A percentile compares a stretch with the other conserved stretches of the same genome.
phyloP scores from a whole-genome alignment of 495 filamentous ascomycete genomes.

The Penicillium alfredii region DNA sequence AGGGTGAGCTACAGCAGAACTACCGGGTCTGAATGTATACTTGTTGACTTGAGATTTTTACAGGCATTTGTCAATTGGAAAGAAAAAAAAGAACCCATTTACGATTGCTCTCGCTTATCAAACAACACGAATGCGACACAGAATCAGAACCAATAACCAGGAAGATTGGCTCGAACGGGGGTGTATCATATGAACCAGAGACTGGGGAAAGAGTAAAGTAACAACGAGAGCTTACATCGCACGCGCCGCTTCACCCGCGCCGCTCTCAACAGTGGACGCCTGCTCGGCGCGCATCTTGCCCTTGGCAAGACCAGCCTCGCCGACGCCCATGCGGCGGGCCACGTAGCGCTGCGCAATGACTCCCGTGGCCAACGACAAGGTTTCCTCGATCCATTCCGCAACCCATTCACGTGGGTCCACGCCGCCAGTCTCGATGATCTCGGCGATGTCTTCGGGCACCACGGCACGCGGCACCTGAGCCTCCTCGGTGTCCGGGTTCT shows the following conservation, averaged over 20 bases:
- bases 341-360: conserved; percentile 95
- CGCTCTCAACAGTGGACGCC: conserved; percentile 61
- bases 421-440: conserved; percentile 82
- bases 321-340: conserved; percentile 90
- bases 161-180: conserved; percentile 4
- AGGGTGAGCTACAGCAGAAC: too few species aligned
- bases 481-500: conserved; percentile 30
- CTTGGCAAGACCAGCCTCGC: conserved; percentile 63
- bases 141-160: too few species aligned
- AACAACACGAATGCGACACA: neutral
- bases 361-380: conserved; percentile 71
- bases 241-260: conserved; percentile 77
- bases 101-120: neutral
- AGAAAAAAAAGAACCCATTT: conserved; percentile 8
- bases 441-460: conserved; percentile 76
- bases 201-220: conserved; percentile 5
- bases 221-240: conserved; percentile 41
- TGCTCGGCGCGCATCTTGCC: conserved; percentile 75
- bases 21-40: too few species aligned
- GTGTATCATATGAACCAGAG: conserved; percentile 21
- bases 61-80: too few species aligned
- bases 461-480: conserved; percentile 33
- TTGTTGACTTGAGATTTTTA: too few species aligned
- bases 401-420: conserved; percentile 97
- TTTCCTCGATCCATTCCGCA: conserved; percentile 93